Evolutionary conservation across 1,139 yeast genomes (phyloP).

Genomic region (Hemisphaericaspora lyxosophila): DNA sequence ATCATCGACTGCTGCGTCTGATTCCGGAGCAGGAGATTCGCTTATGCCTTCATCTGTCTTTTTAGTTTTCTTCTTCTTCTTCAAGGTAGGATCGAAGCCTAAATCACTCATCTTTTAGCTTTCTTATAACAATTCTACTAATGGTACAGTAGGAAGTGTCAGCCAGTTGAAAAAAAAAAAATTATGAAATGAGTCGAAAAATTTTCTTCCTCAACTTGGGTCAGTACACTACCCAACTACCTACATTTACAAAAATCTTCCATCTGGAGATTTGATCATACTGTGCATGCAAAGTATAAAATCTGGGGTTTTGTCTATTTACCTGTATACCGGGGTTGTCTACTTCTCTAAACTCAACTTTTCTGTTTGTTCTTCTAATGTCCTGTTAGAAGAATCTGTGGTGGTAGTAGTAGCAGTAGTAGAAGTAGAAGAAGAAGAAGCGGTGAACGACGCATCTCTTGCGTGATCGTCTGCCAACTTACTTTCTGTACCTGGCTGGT

Average conservation of each 20-base stretch:
- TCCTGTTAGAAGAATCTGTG: neutral
- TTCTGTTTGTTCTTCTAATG: constrained; percentile 8
- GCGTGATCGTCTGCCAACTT: constrained; percentile 46
- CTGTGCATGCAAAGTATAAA: too few relatives aligned
- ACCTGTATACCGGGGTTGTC: neutral
- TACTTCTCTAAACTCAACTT: constrained; percentile 4
- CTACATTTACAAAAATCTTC: neutral
- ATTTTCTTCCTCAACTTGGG: neutral
- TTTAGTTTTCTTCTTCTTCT: constrained; percentile 81
- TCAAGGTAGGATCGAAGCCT: constrained; percentile 75
- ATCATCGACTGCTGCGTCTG: constrained; percentile 42
- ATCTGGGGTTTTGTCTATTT: neutral
- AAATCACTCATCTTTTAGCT: constrained; percentile 48
- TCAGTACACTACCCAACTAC: constrained; percentile 5
- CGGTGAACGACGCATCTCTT: constrained; percentile 24
- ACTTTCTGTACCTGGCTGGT: constrained; percentile 51
- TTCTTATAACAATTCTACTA: neutral
- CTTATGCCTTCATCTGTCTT: constrained; percentile 39
- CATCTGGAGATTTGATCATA: too few relatives aligned
- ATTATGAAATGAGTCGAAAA: constrained; percentile 1
- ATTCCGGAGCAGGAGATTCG: constrained; percentile 33
- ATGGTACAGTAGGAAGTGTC: neutral
- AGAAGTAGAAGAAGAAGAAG: too few relatives aligned
- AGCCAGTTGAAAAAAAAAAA: neutral
- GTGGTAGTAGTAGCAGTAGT: too few relatives aligned